Evolutionary conservation across 2,329 filamentous ascomycete genomes (phyloP).

Genomic region (Cytospora piceicola): DNA sequence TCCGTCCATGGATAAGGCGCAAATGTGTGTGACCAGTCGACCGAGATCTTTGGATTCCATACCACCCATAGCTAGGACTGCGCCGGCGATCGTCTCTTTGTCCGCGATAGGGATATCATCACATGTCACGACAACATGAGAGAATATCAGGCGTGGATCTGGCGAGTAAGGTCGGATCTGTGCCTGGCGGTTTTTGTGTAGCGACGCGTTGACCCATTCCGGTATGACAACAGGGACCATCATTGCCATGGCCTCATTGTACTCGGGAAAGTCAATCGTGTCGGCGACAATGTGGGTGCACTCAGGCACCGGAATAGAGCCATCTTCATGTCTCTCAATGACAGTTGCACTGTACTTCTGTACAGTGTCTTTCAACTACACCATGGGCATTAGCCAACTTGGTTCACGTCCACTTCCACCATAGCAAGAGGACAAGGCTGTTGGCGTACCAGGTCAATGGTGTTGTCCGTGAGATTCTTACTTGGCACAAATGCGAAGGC

Average conservation of each 20-base stretch:
- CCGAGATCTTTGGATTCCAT: constrained; percentile 74
- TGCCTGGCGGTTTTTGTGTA: constrained; percentile 70
- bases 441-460: constrained; percentile 11
- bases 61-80: constrained; percentile 86
- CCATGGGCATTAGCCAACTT: constrained; percentile 2
- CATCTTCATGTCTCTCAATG: constrained; percentile 52
- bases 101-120: constrained; percentile 84
- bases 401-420: not conserved
- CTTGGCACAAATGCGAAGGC: constrained; percentile 24
- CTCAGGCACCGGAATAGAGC: constrained; percentile 51
- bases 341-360: constrained; percentile 56
- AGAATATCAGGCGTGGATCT: constrained; percentile 88
- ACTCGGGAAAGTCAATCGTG: constrained; percentile 91
- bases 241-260: constrained; percentile 70
- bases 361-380: constrained; percentile 49
- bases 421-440: not conserved
- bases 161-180: constrained; percentile 86
- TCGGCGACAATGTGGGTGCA: constrained; percentile 66
- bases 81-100: constrained; percentile 89
- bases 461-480: constrained; percentile 16
- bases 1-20: constrained; percentile 76
- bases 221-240: constrained; percentile 86
- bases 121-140: constrained; percentile 79
- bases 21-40: constrained; percentile 83
- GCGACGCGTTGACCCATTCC: constrained; percentile 75